Base-by-base conservation (phyloP, 768 basidiomycete species). In the Auriculariales sp. region DNA sequence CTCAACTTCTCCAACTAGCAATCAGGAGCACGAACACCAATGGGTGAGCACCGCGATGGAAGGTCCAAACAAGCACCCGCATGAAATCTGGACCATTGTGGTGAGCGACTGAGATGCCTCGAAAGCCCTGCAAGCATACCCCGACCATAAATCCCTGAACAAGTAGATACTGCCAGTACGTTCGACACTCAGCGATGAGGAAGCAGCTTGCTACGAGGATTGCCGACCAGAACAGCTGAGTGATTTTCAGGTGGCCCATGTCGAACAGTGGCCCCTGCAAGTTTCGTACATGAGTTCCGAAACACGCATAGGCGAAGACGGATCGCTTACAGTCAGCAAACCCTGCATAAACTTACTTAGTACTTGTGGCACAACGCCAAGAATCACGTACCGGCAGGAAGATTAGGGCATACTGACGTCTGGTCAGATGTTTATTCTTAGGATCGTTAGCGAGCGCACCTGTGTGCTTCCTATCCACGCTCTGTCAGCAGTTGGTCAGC, bases 251-350 rank as follows among this genome's bases (percentile, higher is more conserved):
- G 55, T 78, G 74, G 48, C 85, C 85, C 35, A 83, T 59, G 60
- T 89, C 85, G 61, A 87, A 86, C 14, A 87, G 58, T 5, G 81
- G 74, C 1, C 85, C 85, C n/a, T n/a, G n/a, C n/a, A n/a, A n/a
- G n/a, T n/a, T n/a, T n/a, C n/a, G n/a, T n/a, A n/a, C n/a, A n/a
- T n/a, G n/a, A n/a, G n/a, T n/a, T n/a, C n/a, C n/a, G n/a, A n/a
- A n/a, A n/a, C n/a, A n/a, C n/a, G n/a, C n/a, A n/a, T n/a, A n/a
- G n/a, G n/a, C n/a, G n/a, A n/a, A n/a, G n/a, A n/a, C n/a, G n/a
- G n/a, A n/a, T n/a, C n/a, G n/a, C n/a, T n/a, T n/a, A n/a, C n/a
- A 3, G 73, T 69, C 39, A 82, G 28, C 5, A 87, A 62, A 28
- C 9, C 75, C 79, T 3, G 80, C 78, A 2, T 81, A 59, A 60